These are phyloP conservation scores for Strobilomyces dryophilus DNA, from an alignment of 768 basidiomycete genomes.

Conservation along the genomic window DNA sequence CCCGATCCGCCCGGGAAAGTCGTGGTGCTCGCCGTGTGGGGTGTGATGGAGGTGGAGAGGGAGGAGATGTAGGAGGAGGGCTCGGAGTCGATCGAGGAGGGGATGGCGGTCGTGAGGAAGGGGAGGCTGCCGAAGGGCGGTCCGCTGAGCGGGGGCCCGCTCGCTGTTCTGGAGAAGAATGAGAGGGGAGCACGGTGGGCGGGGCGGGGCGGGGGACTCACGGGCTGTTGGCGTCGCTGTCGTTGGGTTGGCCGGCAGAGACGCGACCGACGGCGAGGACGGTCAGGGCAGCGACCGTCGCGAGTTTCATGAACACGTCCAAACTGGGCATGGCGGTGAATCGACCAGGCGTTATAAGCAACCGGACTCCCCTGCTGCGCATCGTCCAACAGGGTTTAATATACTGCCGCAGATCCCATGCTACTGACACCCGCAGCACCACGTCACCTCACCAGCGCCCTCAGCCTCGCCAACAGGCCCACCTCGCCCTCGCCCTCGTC, in stretches of 20 bases:
- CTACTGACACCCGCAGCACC: neutral
- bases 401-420: no score
- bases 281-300: no score
- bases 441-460: constrained; percentile 5
- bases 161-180: neutral
- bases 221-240: neutral
- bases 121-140: neutral
- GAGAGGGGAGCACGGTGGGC: no score
- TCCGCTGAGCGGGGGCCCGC: neutral
- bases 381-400: no score
- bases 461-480: neutral
- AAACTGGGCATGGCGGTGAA: no score
- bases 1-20: no score
- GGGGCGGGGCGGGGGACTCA: neutral
- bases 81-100: neutral
- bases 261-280: neutral
- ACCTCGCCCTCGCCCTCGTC: neutral
- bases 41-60: neutral
- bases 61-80: neutral
- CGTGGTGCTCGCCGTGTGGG: neutral
- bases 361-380: no score
- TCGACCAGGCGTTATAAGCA: no score
- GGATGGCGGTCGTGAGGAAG: neutral
- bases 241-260: no score
- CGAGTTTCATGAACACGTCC: no score